Evolutionary conservation across 169 alveolate genomes (phyloP).

Genomic region (Plasmodium billcollinsi): DNA sequence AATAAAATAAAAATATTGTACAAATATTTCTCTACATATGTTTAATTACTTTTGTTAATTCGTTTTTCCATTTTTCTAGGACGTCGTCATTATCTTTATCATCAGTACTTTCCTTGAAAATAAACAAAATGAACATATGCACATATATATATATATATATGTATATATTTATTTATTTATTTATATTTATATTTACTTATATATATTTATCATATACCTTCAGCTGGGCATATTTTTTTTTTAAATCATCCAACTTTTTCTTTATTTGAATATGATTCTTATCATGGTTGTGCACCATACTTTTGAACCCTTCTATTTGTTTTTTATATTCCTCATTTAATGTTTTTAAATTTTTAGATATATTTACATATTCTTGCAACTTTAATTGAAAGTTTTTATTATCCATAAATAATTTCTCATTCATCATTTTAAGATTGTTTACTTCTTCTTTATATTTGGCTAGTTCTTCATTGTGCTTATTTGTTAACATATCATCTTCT

Average conservation of each 20-base stretch:
- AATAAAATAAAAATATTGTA: not conserved
- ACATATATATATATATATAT: not conserved
- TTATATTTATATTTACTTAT: no score
- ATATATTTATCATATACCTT: constrained; percentile 12
- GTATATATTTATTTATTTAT: not conserved
- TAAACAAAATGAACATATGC: not conserved
- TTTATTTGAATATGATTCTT: constrained; percentile 23
- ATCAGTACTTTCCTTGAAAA: constrained; percentile 27
- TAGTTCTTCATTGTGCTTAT: not conserved
- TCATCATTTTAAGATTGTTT: constrained; percentile 5
- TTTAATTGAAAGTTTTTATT: constrained; percentile 32
- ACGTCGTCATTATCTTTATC: constrained; percentile 37
- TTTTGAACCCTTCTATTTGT: constrained; percentile 27
- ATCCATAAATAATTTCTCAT: constrained; percentile 42
- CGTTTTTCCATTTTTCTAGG: constrained; percentile 40
- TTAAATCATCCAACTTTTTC: constrained; percentile 31
- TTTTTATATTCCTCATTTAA: constrained; percentile 33
- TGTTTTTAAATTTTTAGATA: constrained; percentile 6
- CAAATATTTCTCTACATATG: no score
- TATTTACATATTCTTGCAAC: constrained; percentile 24
- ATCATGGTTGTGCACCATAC: constrained; percentile 33
- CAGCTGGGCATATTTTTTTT: constrained; percentile 35
- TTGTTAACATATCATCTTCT: not conserved
- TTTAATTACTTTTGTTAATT: constrained; percentile 30
- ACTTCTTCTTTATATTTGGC: constrained; percentile 3